These are phyloP conservation scores for Strobilomyces confusus DNA, from an alignment of 768 basidiomycete species.

Conservation along the genomic window DNA sequence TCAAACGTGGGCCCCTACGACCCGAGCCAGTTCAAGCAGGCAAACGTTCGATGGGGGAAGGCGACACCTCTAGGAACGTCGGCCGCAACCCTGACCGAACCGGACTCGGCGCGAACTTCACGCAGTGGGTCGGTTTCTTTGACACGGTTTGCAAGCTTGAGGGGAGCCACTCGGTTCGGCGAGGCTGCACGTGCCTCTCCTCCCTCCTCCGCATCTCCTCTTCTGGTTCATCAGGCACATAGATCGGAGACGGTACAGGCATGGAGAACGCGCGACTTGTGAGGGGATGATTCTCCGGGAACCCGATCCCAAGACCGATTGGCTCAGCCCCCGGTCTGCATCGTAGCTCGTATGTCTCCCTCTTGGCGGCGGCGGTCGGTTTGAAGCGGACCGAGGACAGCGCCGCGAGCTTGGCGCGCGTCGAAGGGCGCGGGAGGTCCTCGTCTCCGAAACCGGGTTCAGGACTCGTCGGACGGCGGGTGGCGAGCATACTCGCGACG, in stretches of 20 bases:
- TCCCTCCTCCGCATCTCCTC: neutral
- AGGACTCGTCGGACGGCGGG: constrained; percentile 3
- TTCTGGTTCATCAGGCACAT: neutral
- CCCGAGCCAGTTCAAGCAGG: neutral
- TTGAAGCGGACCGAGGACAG: neutral
- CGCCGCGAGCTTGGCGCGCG: neutral
- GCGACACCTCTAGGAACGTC: constrained; percentile 13
- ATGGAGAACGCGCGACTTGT: constrained; percentile 17
- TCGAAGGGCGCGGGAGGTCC: neutral
- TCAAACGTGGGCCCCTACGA: neutral
- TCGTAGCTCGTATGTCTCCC: constrained; percentile 15
- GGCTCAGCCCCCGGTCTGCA: constrained; percentile 7
- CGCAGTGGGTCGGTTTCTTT: neutral
- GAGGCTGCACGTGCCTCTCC: neutral
- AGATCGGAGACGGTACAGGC: constrained; percentile 9
- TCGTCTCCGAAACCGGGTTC: neutral
- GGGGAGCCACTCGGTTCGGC: constrained; percentile 1
- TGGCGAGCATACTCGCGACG: constrained; percentile 24
- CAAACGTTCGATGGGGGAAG: constrained; percentile 18
- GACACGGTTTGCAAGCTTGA: neutral
- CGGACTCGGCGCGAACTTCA: neutral
- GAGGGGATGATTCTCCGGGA: constrained; percentile 24
- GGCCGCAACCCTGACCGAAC: constrained; percentile 10
- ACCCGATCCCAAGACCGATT: constrained; percentile 25
- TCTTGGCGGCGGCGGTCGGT: neutral